Percentiles rank a stretch among this genome's conserved stretches.
phyloP scores from a whole-genome alignment of 2,329 filamentous ascomycete genomes.

The Aspergillus oerlinghausenensis region DNA sequence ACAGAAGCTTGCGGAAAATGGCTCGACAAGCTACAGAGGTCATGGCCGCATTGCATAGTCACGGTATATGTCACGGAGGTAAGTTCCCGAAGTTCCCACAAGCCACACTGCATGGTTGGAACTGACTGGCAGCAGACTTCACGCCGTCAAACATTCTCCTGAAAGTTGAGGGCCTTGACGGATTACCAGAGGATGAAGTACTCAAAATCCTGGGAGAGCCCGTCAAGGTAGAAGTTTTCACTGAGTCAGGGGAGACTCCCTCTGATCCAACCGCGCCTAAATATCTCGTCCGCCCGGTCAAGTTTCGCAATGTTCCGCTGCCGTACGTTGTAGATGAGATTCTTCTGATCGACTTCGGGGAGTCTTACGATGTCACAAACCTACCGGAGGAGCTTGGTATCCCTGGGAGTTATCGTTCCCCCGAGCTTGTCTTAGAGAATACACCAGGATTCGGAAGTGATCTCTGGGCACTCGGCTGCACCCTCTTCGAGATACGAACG shows the following conservation, averaged over 20 bases:
- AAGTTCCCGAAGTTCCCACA: neutral
- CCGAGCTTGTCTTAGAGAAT: neutral
- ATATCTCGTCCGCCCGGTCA: neutral
- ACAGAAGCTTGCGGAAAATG: neutral
- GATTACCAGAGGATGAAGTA: neutral
- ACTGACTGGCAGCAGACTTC: neutral
- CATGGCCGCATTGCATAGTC: neutral
- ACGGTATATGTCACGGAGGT: neutral
- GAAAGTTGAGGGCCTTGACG: neutral
- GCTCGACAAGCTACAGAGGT: neutral
- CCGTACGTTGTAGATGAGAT: neutral
- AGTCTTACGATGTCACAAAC: neutral
- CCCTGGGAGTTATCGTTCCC: neutral
- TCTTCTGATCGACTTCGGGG: neutral
- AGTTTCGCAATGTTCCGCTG: neutral
- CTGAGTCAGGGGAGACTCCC: neutral
- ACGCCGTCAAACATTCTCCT: conserved; percentile 3
- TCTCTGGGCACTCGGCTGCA: conserved; percentile 1
- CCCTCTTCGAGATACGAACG: conserved; percentile 1
- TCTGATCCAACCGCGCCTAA: neutral
- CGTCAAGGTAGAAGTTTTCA: neutral
- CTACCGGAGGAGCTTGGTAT: neutral
- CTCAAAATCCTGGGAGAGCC: neutral
- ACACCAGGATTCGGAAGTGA: neutral
- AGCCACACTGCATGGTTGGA: neutral